Base-by-base conservation (phyloP, 2,329 filamentous ascomycete species). In the Reticulascus tulasneorum region DNA sequence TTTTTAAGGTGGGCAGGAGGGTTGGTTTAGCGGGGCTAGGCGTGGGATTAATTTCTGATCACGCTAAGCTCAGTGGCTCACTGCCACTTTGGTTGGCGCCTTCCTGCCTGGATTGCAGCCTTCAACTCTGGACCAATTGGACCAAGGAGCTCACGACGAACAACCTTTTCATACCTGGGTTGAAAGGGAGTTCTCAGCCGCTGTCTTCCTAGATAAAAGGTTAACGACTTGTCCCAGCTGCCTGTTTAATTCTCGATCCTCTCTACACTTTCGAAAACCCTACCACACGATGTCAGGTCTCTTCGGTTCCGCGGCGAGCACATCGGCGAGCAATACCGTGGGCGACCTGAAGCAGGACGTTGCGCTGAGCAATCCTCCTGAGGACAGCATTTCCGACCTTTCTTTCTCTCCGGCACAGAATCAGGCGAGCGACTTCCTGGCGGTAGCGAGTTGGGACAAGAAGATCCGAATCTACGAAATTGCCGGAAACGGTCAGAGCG, bases 401-500 rank as follows among this genome's bases (percentile, higher is more conserved):
- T 71, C 79, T 31, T 98, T 96, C 67, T 90, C 84, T 11, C 79
- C 84, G 54, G 72, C 54, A 54, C 66, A 44, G 54, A 70, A 58
- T 53, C 58, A 60, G 54, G 72, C 72, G 35, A 75, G 67, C 48
- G 88, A 97, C 52, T 85, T 94, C 58, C 73, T 98, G 13, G 89
- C 91, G 17, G 86, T 96, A 23, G 72, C 88, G 30, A 95, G 88
- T 52, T 98, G 93, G 93, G 93, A 98, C 66, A 94, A 94, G 70
- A 94, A 95, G 62, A 88, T 97, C 46, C 84, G 90, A 55, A 91
- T 98, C 58, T 98, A 97, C 67, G 88, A 97, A 62, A 88, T 97
- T 57, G 79, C 83, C 47, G 66, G 65, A 38, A 79, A 79, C 48
- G 88, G 89, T 27, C 77, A 85, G 56, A 91, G 85, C 54, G 79